Evolutionary conservation across 306 rosid species (phyloP), one percentile per base, ranked within the genome.

Genomic region (Cucurbita argyrosperma): DNA sequence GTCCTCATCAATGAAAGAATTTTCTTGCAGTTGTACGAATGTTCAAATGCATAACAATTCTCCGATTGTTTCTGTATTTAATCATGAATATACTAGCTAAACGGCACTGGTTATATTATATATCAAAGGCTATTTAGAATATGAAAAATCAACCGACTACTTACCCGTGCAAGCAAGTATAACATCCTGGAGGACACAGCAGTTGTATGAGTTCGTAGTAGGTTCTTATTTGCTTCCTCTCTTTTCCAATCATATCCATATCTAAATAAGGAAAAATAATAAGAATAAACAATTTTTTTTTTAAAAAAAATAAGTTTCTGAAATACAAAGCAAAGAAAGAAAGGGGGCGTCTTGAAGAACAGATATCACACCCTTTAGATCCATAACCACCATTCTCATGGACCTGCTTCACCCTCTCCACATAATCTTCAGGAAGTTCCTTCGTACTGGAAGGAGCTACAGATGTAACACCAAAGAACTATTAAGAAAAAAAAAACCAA

Each of bases 131-230:
- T 16, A 70, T 16, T 15, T 30, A 30, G 46, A 49, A 70, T 23
- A 47, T 21, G 14, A 23, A 68, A 23, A 39, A 66, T 14, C 38
- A 49, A 47, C 5, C 1, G 21, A 49, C 5, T 43, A 26, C 30
- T 55, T 52, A 90, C 99, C 90, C 91, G 90, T 49, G 99, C 97
- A 63, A 91, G 79, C 76, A 39, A 61, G 82, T 91, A 91, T 71
- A 94, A 96, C 99, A 94, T 91, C 84, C 92, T 82, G 59, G 97
- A 83, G 63, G 97, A 91, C 85, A 94, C 96, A 43, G 95, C 99
- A 5, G 96, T 94, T 55, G 99, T 94, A 78, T 94, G 97, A 37
- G 97, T 94, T 56, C 99, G 88, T 72, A 94, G 78, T 76, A 94
- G 89, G 84, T 89, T 90, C 87, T 94, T 94, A 75, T 86, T 77